Base-by-base conservation (phyloP, 805 yeast genomes). In the Henningerozyma blattae region DNA sequence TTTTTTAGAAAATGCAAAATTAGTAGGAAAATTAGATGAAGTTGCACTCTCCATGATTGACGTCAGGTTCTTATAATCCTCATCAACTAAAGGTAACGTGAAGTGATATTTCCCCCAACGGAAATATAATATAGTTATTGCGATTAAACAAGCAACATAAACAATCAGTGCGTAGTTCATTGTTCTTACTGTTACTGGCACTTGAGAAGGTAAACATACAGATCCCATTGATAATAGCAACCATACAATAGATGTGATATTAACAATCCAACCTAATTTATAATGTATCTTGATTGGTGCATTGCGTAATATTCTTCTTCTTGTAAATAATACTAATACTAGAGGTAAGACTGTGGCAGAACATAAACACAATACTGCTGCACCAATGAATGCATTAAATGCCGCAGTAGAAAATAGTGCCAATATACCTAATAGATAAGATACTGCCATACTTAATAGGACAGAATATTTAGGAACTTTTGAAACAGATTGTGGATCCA, bases 321-420 rank as follows among this genome's bases (percentile, higher is more conserved):
- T 72, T 39, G 77, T 70, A 17, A 78, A 48, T 48, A 81, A 48
- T 3, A 75, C 68, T n/a, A 76, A 64, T 1, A 77, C 43, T 18
- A 82, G 75, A 2, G 94, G 94, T 13, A 83, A 72, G 3, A 85
- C 75, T 40, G 84, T 78, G 2, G 91, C 84, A 20, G 80, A 63
- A 32, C 85, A 76, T 38, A 83, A 59, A 3, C 85, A 70, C 15
- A 82, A 67, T 3, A 84, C 91, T 8, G 89, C 77, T 14, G 87
- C 77, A 0, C 93, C 91, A 60, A 82, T 73, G 53, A 83, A 82
- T 3, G 93, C 86, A 53, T 78, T 78, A 55, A 83, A 79, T 0
- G 91, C 86, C 6, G 86, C 71, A 4, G 75, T 62, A 0, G 89
- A 79, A 1, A 82, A 54, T 29, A 83, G 56, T 3, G 87, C 79